Conservation (phyloP, 148 eudicot genomes). For the Agrostemma githago region DNA sequence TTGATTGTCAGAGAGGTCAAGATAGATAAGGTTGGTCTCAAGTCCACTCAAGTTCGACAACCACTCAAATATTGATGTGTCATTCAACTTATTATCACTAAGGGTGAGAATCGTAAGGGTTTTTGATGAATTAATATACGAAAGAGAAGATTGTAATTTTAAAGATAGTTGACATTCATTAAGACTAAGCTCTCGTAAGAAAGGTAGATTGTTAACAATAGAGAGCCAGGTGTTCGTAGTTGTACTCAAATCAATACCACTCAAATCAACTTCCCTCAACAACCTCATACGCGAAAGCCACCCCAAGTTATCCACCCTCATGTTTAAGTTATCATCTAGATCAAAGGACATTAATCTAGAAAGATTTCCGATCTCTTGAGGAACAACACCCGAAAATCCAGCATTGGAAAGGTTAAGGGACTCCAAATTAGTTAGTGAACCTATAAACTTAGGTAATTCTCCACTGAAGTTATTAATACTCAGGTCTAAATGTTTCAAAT, state of each 20-base stretch:
- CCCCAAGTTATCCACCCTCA: not conserved
- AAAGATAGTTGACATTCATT: not conserved
- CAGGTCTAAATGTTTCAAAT: constrained; percentile 17
- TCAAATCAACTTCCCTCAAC: not conserved
- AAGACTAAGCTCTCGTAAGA: not conserved
- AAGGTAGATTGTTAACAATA: constrained; percentile 9
- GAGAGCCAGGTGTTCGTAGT: not conserved
- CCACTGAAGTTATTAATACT: constrained; percentile 11
- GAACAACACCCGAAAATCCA: constrained; percentile 3
- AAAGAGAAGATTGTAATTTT: not conserved
- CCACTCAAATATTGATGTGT: constrained; percentile 10
- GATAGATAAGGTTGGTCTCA: constrained; percentile 5
- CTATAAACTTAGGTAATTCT: constrained; percentile 9
- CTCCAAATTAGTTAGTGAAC: constrained; percentile 11
- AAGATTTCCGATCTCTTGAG: constrained; percentile 15
- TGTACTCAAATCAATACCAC: not conserved
- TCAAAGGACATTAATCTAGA: constrained; percentile 15
- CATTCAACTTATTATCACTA: not conserved
- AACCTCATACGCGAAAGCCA: not conserved
- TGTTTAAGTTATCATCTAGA: not conserved
- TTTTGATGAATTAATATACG: constrained; percentile 2
- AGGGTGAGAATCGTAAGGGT: constrained; percentile 11
- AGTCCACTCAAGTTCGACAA: constrained; percentile 13
- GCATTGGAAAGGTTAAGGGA: constrained; percentile 13
- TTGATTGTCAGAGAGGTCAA: constrained; percentile 15